Evolutionary conservation across 257 asterid genomes (phyloP).

Genomic region (Nicotiana otophora): DNA sequence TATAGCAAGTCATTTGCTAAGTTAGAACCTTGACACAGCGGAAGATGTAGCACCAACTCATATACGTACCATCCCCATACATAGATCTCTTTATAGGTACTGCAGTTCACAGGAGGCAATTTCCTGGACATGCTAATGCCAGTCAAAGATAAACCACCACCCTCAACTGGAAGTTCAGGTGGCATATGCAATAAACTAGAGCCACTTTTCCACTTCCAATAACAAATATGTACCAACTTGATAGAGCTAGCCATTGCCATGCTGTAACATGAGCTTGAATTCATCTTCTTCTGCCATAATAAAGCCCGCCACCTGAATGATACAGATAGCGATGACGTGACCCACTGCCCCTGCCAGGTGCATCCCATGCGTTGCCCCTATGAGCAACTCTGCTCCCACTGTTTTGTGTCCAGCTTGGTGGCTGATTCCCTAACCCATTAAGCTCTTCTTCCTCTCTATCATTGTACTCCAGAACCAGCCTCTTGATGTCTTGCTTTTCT

Average conservation of each 20-base stretch:
- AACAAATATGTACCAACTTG: not conserved
- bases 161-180: not conserved
- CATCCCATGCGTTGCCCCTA: slow-evolving; percentile 72
- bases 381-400: slow-evolving; percentile 53
- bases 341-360: slow-evolving; percentile 55
- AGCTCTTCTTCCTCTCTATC: slow-evolving; percentile 98
- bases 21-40: not conserved
- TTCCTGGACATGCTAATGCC: not conserved
- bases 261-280: not conserved
- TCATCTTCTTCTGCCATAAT: slow-evolving; percentile 74
- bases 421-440: slow-evolving; percentile 54
- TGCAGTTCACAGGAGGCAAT: not conserved
- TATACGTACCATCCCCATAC: not conserved
- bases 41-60: slow-evolving; percentile 4
- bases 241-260: not conserved
- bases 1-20: not conserved
- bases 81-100: not conserved
- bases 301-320: slow-evolving; percentile 81
- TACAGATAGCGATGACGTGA: slow-evolving; percentile 57
- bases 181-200: not conserved
- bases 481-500: slow-evolving; percentile 93
- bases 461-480: slow-evolving; percentile 86
- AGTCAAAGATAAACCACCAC: slow-evolving; percentile 2
- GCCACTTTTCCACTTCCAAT: not conserved
- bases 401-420: slow-evolving; percentile 50